Evolutionary conservation across 257 asterid genomes (phyloP), one percentile per base, ranked within the genome.

Genomic region (Cruciata laevipes): DNA sequence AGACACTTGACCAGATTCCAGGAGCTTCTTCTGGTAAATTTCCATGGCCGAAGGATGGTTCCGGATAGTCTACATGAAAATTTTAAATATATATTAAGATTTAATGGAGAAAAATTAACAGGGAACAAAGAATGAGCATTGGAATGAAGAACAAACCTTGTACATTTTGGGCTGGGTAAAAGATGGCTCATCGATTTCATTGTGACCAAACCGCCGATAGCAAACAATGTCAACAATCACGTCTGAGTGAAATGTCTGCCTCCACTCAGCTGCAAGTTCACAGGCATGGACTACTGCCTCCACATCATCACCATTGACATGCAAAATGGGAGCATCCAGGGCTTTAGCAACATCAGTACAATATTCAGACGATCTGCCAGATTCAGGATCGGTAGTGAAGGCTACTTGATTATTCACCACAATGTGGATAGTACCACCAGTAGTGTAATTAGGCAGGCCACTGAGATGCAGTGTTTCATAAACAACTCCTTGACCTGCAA

Each of bases 331-430:
- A 63, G 89, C 87, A 69, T 89, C 85, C 70, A 92, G 73, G 73
- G 98, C 96, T 83, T 92, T 92, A 73, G 98, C 98, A 73, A 87
- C 98, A 86, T 92, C 98, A 31, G 98, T 92, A 80, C 98, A 92
- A 74, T 91, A 91, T 74, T 91, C 90, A 18, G 98, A 91, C 62
- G 98, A 91, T 83, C 98, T 86, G 80, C 98, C 96, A 5, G 96
- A 58, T 81, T 57, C 76, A 37, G 98, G 98, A 78, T 91, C 96
- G 75, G 98, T 91, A 57, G 98, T 91, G 74, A 91, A 91, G 56
- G 98, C 98, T 69, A 91, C 98, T 78, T 91, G 98, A 81, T 91
- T 91, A 78, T 91, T 91, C 78, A 91, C 96, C 74, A 91, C 98
- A 38, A 91, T 89, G 86, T 92, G 98, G 75, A 92, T 89, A 71